Evolutionary conservation across 306 rosid genomes (phyloP).

Genomic region (Rubus idaeus): DNA sequence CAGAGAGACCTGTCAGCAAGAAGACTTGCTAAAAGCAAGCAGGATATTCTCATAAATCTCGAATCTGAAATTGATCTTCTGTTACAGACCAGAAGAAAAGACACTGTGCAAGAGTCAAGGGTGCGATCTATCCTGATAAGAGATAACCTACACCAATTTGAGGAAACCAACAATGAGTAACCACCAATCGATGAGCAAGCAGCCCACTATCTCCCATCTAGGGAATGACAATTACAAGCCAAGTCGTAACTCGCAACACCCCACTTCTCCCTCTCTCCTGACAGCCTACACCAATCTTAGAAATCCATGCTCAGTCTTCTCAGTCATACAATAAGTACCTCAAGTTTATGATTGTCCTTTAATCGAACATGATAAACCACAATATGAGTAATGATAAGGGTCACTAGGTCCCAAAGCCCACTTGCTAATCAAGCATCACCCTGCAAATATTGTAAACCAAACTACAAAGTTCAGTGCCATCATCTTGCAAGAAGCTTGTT

Average conservation of each 20-base stretch:
- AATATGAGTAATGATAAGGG: conserved; percentile 12
- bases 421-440: conserved; percentile 1
- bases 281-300: conserved; percentile 23
- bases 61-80: conserved; percentile 21
- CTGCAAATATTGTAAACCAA: conserved; percentile 12
- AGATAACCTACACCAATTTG: conserved; percentile 19
- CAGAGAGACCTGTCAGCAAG: conserved; percentile 20
- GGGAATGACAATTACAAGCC: conserved; percentile 19
- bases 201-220: conserved; percentile 21
- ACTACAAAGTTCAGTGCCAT: conserved; percentile 9
- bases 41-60: conserved; percentile 3
- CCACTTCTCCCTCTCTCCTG: conserved; percentile 32
- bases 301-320: conserved; percentile 23
- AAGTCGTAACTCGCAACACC: conserved; percentile 14
- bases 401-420: conserved; percentile 6
- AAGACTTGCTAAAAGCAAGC: conserved; percentile 24
- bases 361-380: conserved; percentile 24
- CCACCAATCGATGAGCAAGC: conserved; percentile 19
- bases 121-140: conserved; percentile 7
- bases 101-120: background rate
- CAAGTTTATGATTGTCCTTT: conserved; percentile 21
- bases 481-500: conserved; percentile 24
- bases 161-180: conserved; percentile 1
- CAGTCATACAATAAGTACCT: conserved; percentile 28
- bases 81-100: conserved; percentile 6